Conservation (phyloP, 1,284 basidiomycete genomes). For the Malassezia nana region DNA sequence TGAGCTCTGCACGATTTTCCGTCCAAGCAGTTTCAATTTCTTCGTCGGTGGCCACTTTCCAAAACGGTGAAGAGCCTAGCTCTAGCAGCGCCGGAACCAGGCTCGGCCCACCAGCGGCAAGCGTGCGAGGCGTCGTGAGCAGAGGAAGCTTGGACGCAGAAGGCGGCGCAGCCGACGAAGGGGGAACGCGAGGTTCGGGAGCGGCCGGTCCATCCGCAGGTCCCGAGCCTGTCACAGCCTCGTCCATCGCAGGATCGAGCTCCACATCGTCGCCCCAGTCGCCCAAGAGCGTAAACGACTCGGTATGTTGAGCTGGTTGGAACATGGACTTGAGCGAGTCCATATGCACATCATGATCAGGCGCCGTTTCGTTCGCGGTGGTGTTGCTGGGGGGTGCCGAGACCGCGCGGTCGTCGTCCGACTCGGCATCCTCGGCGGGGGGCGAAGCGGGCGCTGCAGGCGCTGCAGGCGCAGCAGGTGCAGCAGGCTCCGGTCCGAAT, state of each 20-base stretch:
- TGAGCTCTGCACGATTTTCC: constrained; percentile 22
- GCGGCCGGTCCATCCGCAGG: neutral
- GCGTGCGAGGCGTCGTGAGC: constrained; percentile 5
- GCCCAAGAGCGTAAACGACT: constrained; percentile 33
- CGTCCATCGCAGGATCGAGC: constrained; percentile 22
- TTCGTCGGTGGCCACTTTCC: constrained; percentile 19
- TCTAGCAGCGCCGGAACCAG: neutral
- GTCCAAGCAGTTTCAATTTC: constrained; percentile 25
- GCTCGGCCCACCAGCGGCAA: constrained; percentile 13
- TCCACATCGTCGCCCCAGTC: constrained; percentile 29
- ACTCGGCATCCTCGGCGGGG: neutral
- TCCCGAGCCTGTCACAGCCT: neutral
- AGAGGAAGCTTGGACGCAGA: neutral
- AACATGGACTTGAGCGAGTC: constrained; percentile 41
- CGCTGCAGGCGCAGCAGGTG: neutral
- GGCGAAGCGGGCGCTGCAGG: neutral
- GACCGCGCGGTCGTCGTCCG: neutral
- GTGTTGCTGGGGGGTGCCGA: neutral
- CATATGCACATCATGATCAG: constrained; percentile 18
- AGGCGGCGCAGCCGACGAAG: neutral
- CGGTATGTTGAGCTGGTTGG: constrained; percentile 28
- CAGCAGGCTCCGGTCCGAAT: constrained; percentile 31
- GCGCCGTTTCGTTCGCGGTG: neutral
- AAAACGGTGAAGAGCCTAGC: constrained; percentile 20
- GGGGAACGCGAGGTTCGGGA: neutral